These are phyloP conservation scores for Fusarium xyrophilum DNA, from an alignment of 2,329 filamentous ascomycete species.

Conservation along the genomic window DNA sequence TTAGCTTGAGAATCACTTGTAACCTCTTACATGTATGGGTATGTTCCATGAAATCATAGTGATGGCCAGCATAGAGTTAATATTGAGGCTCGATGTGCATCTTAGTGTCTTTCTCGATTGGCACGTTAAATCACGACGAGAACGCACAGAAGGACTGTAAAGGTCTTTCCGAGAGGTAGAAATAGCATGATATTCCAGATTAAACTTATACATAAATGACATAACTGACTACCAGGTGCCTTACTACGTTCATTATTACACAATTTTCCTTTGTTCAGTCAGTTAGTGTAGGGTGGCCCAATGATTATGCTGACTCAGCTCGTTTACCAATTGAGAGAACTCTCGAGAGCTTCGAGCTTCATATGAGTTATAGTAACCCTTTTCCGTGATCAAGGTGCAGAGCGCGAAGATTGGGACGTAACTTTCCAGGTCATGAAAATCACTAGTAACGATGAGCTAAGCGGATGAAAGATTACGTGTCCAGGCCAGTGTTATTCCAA, in stretches of 20 bases:
- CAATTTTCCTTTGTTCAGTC: neutral
- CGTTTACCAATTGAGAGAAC: slow-evolving; percentile 18
- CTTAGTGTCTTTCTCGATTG: neutral
- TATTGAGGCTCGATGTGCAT: neutral
- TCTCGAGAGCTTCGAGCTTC: slow-evolving; percentile 26
- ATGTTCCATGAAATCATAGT: neutral
- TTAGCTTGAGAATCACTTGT: neutral
- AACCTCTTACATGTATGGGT: neutral
- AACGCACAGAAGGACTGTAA: neutral
- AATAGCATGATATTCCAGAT: neutral
- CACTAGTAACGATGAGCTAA: neutral
- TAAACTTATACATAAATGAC: too few relatives aligned
- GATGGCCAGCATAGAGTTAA: neutral
- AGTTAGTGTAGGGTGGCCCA: slow-evolving; percentile 8
- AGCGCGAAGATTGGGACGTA: slow-evolving; percentile 15
- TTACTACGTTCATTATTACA: neutral
- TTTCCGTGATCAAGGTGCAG: slow-evolving; percentile 21
- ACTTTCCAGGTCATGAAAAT: neutral
- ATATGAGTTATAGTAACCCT: slow-evolving; percentile 13
- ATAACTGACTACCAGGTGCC: neutral
- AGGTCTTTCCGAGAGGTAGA: neutral
- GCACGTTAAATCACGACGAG: neutral
- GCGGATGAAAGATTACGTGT: neutral
- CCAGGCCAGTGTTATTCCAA: neutral
- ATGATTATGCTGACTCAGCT: slow-evolving; percentile 26